Evolutionary conservation across 495 filamentous ascomycete species (phyloP), one percentile per base, ranked within the genome.

Genomic region (Lophiostoma macrostomum): DNA sequence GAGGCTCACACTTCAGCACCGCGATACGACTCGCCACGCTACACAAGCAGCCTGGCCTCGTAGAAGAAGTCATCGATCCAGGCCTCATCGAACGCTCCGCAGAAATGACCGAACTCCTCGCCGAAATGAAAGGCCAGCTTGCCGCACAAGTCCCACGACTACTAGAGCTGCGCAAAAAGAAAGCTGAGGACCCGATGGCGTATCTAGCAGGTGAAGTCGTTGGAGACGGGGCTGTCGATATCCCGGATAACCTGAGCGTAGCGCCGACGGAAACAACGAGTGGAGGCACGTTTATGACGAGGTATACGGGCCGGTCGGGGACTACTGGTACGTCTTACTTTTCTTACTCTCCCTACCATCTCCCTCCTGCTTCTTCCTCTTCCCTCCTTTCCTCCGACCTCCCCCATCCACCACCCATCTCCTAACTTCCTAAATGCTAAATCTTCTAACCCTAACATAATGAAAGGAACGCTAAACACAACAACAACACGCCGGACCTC

Each of bases 181-280:
- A 93, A 34, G 73, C 76, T 20, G 81, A 86, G 31, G 90, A 97
- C 63, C 93, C 93, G 2, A 76, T 74, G 35, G 69, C 73, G 13
- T 77, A 71, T 55, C 67, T 71, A n/a, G n/a, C n/a, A n/a, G n/a
- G n/a, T 34, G 76, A 73, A 22, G 90, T 48, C 81, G 80, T 14
- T 70, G 65, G 61, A n/a, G 67, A 71, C 18, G 61, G 48, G 3
- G 67, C 62, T 30, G 74, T 66, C 29, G 87, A 93, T 59, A 76
- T 95, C 4, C 91, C 91, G 0, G 93, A 98, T 61, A 90, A 98
- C 67, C 75, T 98, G 42, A 93, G 87, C 5, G 74, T 98, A 12
- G 91, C 93, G 3, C 87, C 91, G 0, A 93, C 84, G 10, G 87
- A 93, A 63, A 77, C 84, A 0, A 91, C 87, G 13, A 84, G 86